These are phyloP conservation scores for Aegilops speltoides DNA, from an alignment of 176 grass and related monocot genomes.

Conservation along the genomic window DNA sequence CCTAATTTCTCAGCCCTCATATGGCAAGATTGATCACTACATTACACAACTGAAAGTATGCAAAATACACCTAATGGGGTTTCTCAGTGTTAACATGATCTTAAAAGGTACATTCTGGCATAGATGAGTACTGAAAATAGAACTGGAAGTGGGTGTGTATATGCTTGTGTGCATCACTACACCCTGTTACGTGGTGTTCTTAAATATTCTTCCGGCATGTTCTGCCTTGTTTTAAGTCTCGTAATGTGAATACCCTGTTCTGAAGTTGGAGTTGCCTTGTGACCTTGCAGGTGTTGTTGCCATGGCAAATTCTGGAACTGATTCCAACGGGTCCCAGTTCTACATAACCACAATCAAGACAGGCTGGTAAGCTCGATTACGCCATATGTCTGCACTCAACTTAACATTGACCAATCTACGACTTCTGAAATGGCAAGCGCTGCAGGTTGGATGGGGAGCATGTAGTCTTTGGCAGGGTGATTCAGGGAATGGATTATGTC, in stretches of 20 bases:
- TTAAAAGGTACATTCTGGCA: background rate
- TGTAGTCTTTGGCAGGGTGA: slow-evolving; percentile 80
- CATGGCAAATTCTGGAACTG: slow-evolving; percentile 71
- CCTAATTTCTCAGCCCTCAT: background rate
- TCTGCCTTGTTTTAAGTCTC: background rate
- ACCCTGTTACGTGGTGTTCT: background rate
- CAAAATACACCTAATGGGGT: background rate
- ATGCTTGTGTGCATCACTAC: background rate
- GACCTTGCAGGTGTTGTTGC: slow-evolving; percentile 71
- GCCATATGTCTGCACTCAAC: background rate
- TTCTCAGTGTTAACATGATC: background rate
- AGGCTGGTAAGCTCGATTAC: slow-evolving; percentile 55
- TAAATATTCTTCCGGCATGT: background rate
- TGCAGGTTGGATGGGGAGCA: slow-evolving; percentile 95
- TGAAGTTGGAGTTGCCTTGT: background rate
- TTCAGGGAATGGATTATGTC: slow-evolving; percentile 92
- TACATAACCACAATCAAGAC: slow-evolving; percentile 98
- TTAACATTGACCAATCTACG: background rate
- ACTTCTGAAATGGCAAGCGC: background rate
- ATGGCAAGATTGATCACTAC: background rate
- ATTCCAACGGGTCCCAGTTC: slow-evolving; percentile 96
- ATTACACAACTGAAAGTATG: background rate
- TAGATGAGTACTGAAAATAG: background rate
- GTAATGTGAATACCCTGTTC: background rate
- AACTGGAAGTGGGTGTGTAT: background rate